Evolutionary conservation across 1,284 basidiomycete genomes (phyloP).

Genomic region (Phaffia rhodozyma): DNA sequence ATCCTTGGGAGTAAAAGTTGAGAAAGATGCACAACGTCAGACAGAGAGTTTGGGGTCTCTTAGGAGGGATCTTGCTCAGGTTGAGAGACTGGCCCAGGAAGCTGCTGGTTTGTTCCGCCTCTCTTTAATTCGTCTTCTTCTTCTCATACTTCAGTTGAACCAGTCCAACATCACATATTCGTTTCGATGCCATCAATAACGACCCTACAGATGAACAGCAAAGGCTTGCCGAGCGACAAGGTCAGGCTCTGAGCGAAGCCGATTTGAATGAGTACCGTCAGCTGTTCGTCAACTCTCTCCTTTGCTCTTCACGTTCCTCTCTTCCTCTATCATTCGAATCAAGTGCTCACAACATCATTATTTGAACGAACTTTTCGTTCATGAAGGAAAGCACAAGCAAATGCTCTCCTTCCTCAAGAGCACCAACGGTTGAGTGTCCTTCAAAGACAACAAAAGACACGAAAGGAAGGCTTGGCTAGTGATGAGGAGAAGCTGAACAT

Average conservation of each 20-base stretch:
- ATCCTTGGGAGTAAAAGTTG: constrained; percentile 51
- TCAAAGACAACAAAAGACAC: constrained; percentile 68
- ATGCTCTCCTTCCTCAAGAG: constrained; percentile 67
- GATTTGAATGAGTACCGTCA: constrained; percentile 77
- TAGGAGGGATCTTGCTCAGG: constrained; percentile 52
- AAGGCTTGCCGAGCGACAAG: constrained; percentile 52
- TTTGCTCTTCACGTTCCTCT: constrained; percentile 1
- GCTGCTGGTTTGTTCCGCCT: constrained; percentile 50
- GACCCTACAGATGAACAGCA: constrained; percentile 53
- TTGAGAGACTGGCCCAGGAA: constrained; percentile 57
- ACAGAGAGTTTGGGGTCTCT: constrained; percentile 48
- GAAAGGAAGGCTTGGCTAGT: constrained; percentile 47
- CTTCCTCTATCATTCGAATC: neutral
- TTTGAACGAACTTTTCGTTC: neutral
- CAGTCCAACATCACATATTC: neutral
- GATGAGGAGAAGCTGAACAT: constrained; percentile 51
- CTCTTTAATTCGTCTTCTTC: neutral
- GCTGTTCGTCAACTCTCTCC: constrained; percentile 45
- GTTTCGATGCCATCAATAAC: too few species aligned
- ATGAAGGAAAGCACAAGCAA: constrained; percentile 60
- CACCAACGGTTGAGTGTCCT: constrained; percentile 74
- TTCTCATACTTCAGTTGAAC: constrained; percentile 5
- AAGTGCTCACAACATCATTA: constrained; percentile 23
- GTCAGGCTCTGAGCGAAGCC: constrained; percentile 66
- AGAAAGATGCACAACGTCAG: constrained; percentile 56